These are phyloP conservation scores for Pittosporum tobira DNA, from an alignment of 129 eudicot genomes.

Conservation along the genomic window DNA sequence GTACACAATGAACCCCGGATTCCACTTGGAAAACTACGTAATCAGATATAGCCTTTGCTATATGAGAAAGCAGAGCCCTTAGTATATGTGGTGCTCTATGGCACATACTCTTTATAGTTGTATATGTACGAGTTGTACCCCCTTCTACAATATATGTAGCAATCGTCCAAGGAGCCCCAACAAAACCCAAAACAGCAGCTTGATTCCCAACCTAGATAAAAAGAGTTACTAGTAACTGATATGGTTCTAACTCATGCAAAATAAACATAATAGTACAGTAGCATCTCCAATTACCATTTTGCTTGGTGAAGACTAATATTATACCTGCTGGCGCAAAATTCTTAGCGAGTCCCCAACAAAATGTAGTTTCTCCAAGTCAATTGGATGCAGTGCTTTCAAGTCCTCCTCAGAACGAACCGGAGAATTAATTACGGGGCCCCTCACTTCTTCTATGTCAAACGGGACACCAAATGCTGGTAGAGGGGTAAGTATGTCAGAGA, in stretches of 20 bases:
- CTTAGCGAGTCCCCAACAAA: constrained; percentile 84
- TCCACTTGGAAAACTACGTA: constrained; percentile 75
- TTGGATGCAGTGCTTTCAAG: constrained; percentile 69
- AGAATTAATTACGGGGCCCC: constrained; percentile 87
- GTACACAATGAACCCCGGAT: constrained; percentile 90
- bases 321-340: constrained; percentile 75
- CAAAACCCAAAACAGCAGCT: constrained; percentile 97
- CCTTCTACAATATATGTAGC: constrained; percentile 97
- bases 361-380: constrained; percentile 65
- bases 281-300: not conserved
- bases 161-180: constrained; percentile 99
- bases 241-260: not conserved
- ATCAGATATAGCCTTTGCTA: constrained; percentile 74
- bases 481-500: constrained; percentile 97
- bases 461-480: constrained; percentile 96
- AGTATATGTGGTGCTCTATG: constrained; percentile 67
- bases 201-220: constrained; percentile 58
- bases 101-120: constrained; percentile 93
- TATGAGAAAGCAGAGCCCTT: constrained; percentile 73
- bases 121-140: constrained; percentile 88
- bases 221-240: not conserved
- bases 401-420: constrained; percentile 79
- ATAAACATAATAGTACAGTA: not conserved
- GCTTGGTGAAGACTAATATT: constrained; percentile 3
- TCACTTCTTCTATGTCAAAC: constrained; percentile 89